Evolutionary conservation across 192 early-diverging fungal species (phyloP).

Genomic region (Coemansia reversa): DNA sequence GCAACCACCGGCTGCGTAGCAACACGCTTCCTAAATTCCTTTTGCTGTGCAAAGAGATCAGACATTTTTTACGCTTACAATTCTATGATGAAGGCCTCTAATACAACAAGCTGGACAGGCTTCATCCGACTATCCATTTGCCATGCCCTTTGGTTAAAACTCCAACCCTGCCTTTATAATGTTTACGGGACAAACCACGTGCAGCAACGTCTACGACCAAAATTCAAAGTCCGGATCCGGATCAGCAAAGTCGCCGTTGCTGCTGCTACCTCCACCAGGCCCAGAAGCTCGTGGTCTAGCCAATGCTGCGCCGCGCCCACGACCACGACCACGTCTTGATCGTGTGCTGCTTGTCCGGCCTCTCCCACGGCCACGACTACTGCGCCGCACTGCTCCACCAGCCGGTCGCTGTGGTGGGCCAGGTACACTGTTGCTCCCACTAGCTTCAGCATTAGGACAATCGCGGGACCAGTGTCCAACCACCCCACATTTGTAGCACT

Average conservation of each 20-base stretch:
- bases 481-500: constrained; percentile 40
- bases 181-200: constrained; percentile 10
- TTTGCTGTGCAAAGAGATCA: constrained; percentile 24
- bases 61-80: constrained; percentile 16
- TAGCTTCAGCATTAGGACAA: constrained; percentile 18
- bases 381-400: constrained; percentile 10
- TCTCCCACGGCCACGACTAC: constrained; percentile 10
- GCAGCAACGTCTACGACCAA: constrained; percentile 8
- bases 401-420: constrained; percentile 16
- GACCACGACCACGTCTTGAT: constrained; percentile 6
- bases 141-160: too few relatives aligned
- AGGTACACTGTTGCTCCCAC: not conserved
- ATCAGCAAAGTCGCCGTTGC: constrained; percentile 1
- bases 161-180: not conserved
- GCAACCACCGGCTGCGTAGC: constrained; percentile 53
- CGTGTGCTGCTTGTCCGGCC: not conserved
- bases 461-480: constrained; percentile 48
- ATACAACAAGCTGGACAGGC: too few relatives aligned
- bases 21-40: constrained; percentile 53
- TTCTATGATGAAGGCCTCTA: too few relatives aligned
- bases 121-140: too few relatives aligned
- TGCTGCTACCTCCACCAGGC: not conserved
- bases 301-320: not conserved
- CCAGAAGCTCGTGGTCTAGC: not conserved
- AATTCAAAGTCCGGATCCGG: constrained; percentile 17